A percentile compares a stretch with the other conserved stretches of the same genome.
These are phyloP conservation scores for Prunus fruticosa DNA, from an alignment of 306 rosid species.

Conservation along the genomic window DNA sequence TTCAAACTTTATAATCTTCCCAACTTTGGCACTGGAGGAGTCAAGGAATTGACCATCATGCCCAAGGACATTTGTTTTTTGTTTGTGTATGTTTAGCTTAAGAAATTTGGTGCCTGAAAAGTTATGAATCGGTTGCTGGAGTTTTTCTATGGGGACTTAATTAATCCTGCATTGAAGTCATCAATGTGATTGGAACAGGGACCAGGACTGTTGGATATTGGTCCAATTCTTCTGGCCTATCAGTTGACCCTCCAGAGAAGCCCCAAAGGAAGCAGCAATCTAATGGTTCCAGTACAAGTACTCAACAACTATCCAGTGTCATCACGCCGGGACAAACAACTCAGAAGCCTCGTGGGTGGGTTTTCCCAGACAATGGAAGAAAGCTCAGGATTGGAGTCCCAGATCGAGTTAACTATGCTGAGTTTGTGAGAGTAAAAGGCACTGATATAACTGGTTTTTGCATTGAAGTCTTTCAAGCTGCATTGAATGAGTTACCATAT, in stretches of 20 bases:
- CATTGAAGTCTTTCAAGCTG: conserved; percentile 39
- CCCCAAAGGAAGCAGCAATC: not conserved
- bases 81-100: too few species aligned
- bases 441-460: conserved; percentile 22
- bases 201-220: conserved; percentile 21
- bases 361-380: conserved; percentile 21
- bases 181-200: conserved; percentile 32
- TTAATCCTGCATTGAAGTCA: conserved; percentile 25
- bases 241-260: conserved; percentile 8
- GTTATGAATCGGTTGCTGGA: too few species aligned
- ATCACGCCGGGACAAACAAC: conserved; percentile 30
- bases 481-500: conserved; percentile 23
- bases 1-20: too few species aligned
- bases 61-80: too few species aligned
- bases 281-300: not conserved
- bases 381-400: conserved; percentile 26
- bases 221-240: conserved; percentile 24
- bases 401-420: not conserved
- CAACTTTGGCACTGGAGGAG: too few species aligned
- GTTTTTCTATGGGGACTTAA: not conserved
- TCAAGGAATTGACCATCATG: too few species aligned
- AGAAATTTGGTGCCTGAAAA: too few species aligned
- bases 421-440: conserved; percentile 22
- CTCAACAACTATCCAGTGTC: conserved; percentile 18
- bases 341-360: conserved; percentile 32